A percentile compares a stretch with the other conserved stretches of the same genome.
These are phyloP conservation scores for Atractiella rhizophila DNA, from an alignment of 768 basidiomycete genomes.

Conservation along the genomic window DNA sequence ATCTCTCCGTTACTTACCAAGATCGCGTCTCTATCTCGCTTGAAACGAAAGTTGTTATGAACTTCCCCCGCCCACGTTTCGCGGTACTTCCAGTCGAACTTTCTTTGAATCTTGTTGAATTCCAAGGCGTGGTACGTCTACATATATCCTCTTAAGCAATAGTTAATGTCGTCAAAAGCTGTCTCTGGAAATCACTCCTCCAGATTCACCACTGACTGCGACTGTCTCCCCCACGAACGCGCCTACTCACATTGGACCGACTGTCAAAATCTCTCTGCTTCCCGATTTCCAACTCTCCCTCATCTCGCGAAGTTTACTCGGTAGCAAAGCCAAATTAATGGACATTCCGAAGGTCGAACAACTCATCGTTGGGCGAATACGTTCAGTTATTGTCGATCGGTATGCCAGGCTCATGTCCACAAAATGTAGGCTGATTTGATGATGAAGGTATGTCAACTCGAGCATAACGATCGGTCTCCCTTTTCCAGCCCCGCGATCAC, in stretches of 20 bases:
- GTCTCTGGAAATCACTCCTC: slow-evolving; percentile 2
- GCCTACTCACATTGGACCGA: slow-evolving; percentile 31
- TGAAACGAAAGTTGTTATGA: slow-evolving; percentile 24
- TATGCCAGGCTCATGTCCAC: too few relatives aligned
- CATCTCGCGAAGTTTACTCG: slow-evolving; percentile 70
- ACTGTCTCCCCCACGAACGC: not conserved
- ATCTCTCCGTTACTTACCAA: slow-evolving; percentile 59
- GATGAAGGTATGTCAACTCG: too few relatives aligned
- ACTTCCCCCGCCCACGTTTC: slow-evolving; percentile 26
- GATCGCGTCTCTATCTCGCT: slow-evolving; percentile 48
- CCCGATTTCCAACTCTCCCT: slow-evolving; percentile 69
- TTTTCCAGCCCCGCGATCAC: too few relatives aligned
- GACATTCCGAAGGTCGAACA: slow-evolving; percentile 95
- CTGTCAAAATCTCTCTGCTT: slow-evolving; percentile 46
- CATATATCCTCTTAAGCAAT: slow-evolving; percentile 30
- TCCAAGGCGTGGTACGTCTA: slow-evolving; percentile 54
- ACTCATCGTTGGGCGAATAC: slow-evolving; percentile 61
- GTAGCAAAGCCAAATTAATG: slow-evolving; percentile 85
- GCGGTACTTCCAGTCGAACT: slow-evolving; percentile 36
- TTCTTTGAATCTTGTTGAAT: slow-evolving; percentile 57
- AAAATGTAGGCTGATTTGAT: too few relatives aligned
- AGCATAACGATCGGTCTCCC: too few relatives aligned
- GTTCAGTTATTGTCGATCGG: slow-evolving; percentile 28
- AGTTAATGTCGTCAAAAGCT: slow-evolving; percentile 13
- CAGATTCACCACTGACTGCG: too few relatives aligned